phyloP scores from a whole-genome alignment of 345 rosid species.

The Laguncularia racemosa region DNA sequence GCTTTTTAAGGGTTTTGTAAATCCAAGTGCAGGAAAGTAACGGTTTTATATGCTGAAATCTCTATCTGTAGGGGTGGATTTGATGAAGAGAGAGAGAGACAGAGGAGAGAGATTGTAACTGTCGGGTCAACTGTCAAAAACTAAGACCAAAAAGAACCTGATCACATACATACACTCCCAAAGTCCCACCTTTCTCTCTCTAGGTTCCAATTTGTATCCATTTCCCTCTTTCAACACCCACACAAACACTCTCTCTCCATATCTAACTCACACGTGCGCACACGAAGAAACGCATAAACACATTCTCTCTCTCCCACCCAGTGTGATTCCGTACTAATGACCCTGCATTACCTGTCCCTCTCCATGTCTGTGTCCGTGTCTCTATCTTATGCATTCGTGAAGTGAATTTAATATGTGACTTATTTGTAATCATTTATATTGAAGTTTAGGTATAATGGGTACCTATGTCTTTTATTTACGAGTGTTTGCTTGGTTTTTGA shows the following conservation, averaged over 20 bases:
- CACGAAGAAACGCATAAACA: too few species aligned
- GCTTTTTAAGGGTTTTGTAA: too few species aligned
- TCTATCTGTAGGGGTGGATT: constrained; percentile 9
- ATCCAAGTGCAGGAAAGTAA: too few species aligned
- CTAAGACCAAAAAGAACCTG: constrained; percentile 71
- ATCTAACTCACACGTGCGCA: background rate
- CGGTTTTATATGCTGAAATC: background rate
- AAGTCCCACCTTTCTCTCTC: constrained; percentile 49
- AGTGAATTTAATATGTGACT: constrained; percentile 5
- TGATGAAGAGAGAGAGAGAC: constrained; percentile 22
- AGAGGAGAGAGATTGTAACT: constrained; percentile 20
- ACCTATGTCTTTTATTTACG: background rate
- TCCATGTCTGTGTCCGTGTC: constrained; percentile 24
- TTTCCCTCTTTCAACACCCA: too few species aligned
- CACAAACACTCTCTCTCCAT: constrained; percentile 1
- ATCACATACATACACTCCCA: constrained; percentile 32
- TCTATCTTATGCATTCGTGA: constrained; percentile 8
- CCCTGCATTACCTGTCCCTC: constrained; percentile 46
- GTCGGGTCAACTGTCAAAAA: constrained; percentile 90
- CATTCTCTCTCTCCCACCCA: constrained; percentile 13
- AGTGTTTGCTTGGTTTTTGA: constrained; percentile 17
- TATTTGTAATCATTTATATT: background rate
- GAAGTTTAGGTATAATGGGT: constrained; percentile 12
- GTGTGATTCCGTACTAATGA: constrained; percentile 2
- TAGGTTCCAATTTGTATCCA: constrained; percentile 31